phyloP scores from a whole-genome alignment of 371 early-diverging fungal species.

The Mucor saturninus region DNA sequence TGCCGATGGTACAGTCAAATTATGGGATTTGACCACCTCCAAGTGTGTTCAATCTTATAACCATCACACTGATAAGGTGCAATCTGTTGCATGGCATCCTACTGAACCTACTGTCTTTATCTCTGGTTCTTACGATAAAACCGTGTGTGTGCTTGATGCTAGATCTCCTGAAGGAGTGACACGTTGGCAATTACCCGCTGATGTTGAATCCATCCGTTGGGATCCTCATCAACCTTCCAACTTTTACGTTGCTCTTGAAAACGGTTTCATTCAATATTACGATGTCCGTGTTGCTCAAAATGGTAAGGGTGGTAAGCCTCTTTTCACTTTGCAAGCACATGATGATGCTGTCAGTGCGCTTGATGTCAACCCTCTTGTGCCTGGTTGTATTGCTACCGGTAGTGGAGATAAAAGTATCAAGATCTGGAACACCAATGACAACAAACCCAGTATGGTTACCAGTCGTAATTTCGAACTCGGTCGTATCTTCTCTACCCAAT shows the following conservation, averaged over 20 bases:
- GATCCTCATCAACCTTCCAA: slow-evolving; percentile 79
- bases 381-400: slow-evolving; percentile 90
- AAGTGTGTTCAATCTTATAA: slow-evolving; percentile 76
- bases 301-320: slow-evolving; percentile 52
- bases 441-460: slow-evolving; percentile 78
- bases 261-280: slow-evolving; percentile 86
- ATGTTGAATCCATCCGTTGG: slow-evolving; percentile 92
- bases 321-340: slow-evolving; percentile 93
- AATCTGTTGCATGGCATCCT: slow-evolving; percentile 90
- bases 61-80: slow-evolving; percentile 90
- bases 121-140: slow-evolving; percentile 90
- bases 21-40: slow-evolving; percentile 88
- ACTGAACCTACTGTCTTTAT: slow-evolving; percentile 83
- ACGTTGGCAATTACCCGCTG: slow-evolving; percentile 72
- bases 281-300: slow-evolving; percentile 74
- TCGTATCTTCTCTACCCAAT: slow-evolving; percentile 82
- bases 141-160: slow-evolving; percentile 86
- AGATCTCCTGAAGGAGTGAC: slow-evolving; percentile 73
- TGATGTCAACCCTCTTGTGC: slow-evolving; percentile 79
- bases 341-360: slow-evolving; percentile 86
- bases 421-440: slow-evolving; percentile 86
- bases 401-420: slow-evolving; percentile 89
- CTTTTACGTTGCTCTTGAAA: slow-evolving; percentile 85
- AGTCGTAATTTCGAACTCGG: slow-evolving; percentile 86
- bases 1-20: slow-evolving; percentile 94